Evolutionary conservation across 78 protist species (phyloP).

Genomic region (Capsaspora owczarzaki): DNA sequence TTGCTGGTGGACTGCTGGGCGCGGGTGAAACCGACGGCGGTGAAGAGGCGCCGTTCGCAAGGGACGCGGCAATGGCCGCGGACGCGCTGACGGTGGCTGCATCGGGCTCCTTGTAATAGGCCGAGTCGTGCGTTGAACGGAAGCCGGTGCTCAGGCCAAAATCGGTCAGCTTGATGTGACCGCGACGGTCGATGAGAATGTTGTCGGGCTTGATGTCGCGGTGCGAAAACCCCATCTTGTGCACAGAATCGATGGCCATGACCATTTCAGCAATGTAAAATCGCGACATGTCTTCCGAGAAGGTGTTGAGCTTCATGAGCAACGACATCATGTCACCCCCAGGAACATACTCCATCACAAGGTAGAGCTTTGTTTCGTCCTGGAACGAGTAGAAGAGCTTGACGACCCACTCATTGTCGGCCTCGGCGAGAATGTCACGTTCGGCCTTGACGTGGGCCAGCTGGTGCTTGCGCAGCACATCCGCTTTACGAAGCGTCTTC

Average conservation of each 20-base stretch:
- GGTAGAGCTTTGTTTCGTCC: conserved; percentile 14
- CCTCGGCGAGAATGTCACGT: conserved; percentile 68
- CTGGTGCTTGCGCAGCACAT: conserved; percentile 20
- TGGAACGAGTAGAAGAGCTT: conserved; percentile 74
- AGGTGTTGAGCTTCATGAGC: not conserved
- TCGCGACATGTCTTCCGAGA: conserved; percentile 52
- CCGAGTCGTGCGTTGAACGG: not conserved
- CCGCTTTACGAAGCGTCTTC: conserved; percentile 39
- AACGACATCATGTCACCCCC: conserved; percentile 41
- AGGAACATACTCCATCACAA: conserved; percentile 41
- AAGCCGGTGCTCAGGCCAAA: conserved; percentile 40
- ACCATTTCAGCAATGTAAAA: conserved; percentile 77
- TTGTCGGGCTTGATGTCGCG: conserved; percentile 70
- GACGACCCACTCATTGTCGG: conserved; percentile 59
- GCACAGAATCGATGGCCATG: conserved; percentile 68
- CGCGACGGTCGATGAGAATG: conserved; percentile 1
- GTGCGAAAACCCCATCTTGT: conserved; percentile 62
- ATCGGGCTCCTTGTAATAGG: not conserved
- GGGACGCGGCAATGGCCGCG: not conserved
- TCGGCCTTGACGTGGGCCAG: conserved; percentile 60
- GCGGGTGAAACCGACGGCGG: not conserved
- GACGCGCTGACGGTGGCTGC: not conserved
- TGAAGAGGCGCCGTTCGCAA: too few relatives aligned
- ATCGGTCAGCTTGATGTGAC: conserved; percentile 50
- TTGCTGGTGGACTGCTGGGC: not conserved